Base-by-base conservation (phyloP, 352 stramenopile species). In the Phytophthora rubi region DNA sequence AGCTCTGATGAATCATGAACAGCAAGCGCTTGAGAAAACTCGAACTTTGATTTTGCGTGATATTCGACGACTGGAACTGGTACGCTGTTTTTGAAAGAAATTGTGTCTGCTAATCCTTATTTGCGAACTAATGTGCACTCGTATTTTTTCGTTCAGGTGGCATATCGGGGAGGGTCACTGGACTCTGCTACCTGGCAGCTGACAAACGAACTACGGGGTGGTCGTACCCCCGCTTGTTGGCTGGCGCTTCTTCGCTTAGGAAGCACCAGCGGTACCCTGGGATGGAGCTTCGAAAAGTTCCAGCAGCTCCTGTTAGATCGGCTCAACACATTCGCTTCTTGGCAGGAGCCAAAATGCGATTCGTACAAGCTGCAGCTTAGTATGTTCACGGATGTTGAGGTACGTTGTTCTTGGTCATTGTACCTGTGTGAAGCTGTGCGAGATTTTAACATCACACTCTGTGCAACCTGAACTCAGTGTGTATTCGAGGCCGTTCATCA, bases 401-500 rank as follows among this genome's bases (percentile, higher is more conserved):
- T 84, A 39, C 28, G 77, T 57, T 21, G 15, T 10, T 52, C 45
- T 30, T 8, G 6, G 8, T 49, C 28, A 52, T 28, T 28, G 1
- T 18, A 30, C 18, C n/a, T 30, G 10, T 30, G 21, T 5, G 18
- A 53, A 51, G 7, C n/a, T 53, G 7, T n/a, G 47, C 21, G 47
- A 53, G 2, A 32, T 30, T 30, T 15, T 26, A 32, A 53, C 3
- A 8, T 53, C n/a, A 23, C n/a, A 18, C 30, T 39, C 8, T 47
- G 2, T n/a, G 26, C 15, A n/a, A 45, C 37, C 37, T 49, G 6
- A 10, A 6, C 8, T 12, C n/a, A 13, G 79, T 77, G 62, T 56
- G 65, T 86, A 1, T 59, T 88, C 1, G 81, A 88, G 26, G 64
- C 79, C 6, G 78, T 87, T 53, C 83, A 91, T 30, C 83, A 88